Evolutionary conservation across 345 rosid genomes (phyloP).

Genomic region (Cardamine chenopodiifolia): DNA sequence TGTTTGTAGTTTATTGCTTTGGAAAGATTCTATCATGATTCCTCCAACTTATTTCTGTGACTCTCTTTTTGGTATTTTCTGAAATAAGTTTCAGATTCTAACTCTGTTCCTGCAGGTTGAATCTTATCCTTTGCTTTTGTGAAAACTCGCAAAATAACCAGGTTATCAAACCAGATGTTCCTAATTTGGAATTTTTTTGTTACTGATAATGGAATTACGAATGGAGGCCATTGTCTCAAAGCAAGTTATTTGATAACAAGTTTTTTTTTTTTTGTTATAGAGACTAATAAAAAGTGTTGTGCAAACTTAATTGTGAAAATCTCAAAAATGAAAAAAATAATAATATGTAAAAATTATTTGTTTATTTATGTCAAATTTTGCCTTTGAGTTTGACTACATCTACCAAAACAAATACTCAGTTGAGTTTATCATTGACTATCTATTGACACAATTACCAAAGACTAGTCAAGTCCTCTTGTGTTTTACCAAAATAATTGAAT

Average conservation of each 20-base stretch:
- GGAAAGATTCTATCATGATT: not conserved
- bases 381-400: conserved; percentile 8
- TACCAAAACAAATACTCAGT: not conserved
- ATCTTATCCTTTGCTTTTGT: not conserved
- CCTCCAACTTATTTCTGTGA: conserved; percentile 9
- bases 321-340: not conserved
- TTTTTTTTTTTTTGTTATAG: too few species aligned
- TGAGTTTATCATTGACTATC: not conserved
- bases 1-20: not conserved
- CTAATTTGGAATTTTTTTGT: not conserved
- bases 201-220: not conserved
- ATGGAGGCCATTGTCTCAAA: not conserved
- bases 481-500: not conserved
- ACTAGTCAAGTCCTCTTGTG: not conserved
- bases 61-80: conserved; percentile 16
- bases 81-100: not conserved
- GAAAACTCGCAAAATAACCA: conserved; percentile 6
- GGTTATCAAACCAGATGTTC: not conserved
- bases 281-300: not conserved
- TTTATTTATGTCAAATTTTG: not conserved
- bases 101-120: conserved; percentile 1
- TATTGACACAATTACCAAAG: conserved; percentile 10
- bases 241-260: not conserved
- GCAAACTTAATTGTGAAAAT: not conserved
- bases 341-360: not conserved